phyloP scores from a whole-genome alignment of 495 filamentous ascomycete species.

The Haplographium delicatum region DNA sequence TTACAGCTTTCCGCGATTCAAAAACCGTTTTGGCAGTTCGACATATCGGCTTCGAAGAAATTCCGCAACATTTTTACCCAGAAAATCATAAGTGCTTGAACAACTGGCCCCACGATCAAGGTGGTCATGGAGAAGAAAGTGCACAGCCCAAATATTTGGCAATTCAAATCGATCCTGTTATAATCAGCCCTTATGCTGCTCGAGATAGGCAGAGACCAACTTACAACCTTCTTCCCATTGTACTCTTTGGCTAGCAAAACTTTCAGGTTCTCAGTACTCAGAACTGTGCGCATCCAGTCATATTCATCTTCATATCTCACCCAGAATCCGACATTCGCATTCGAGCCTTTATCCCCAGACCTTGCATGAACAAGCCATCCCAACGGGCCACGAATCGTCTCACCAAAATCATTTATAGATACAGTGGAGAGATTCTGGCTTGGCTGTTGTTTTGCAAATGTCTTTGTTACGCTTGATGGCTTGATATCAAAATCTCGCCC shows the following conservation, averaged over 20 bases:
- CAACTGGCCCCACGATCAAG: slow-evolving; percentile 48
- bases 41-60: slow-evolving; percentile 41
- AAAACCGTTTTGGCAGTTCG: slow-evolving; percentile 35
- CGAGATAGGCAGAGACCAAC: slow-evolving; percentile 22
- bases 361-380: slow-evolving; percentile 34
- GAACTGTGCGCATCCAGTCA: slow-evolving; percentile 40
- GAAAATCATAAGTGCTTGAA: slow-evolving; percentile 41
- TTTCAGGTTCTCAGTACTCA: slow-evolving; percentile 33
- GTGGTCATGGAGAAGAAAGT: slow-evolving; percentile 50
- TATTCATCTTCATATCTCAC: slow-evolving; percentile 45
- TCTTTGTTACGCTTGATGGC: slow-evolving; percentile 22
- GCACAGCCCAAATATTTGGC: slow-evolving; percentile 35
- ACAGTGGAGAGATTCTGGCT: slow-evolving; percentile 1
- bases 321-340: slow-evolving; percentile 50
- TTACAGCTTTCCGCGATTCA: neutral
- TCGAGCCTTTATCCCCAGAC: slow-evolving; percentile 48
- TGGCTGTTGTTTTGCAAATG: slow-evolving; percentile 18
- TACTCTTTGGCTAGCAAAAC: slow-evolving; percentile 31
- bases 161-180: slow-evolving; percentile 38
- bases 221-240: slow-evolving; percentile 35
- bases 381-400: slow-evolving; percentile 22
- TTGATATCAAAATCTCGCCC: slow-evolving; percentile 23
- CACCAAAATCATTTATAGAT: slow-evolving; percentile 15
- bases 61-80: slow-evolving; percentile 52
- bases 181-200: too few species aligned